Evolutionary conservation across 208 protist genomes (phyloP).

Genomic region (Borovskyia barvae): DNA sequence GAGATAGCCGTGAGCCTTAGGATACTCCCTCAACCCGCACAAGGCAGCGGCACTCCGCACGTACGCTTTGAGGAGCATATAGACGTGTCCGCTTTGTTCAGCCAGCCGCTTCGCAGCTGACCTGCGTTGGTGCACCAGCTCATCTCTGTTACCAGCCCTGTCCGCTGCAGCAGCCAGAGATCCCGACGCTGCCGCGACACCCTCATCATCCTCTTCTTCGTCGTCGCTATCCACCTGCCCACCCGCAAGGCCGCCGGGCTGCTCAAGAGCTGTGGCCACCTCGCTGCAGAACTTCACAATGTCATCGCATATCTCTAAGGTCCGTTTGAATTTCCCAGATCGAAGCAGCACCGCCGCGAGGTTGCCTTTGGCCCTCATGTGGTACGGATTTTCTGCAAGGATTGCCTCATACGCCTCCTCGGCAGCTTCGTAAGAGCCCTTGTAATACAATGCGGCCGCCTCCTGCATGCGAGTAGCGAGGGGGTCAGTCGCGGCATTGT

Average conservation of each 20-base stretch:
- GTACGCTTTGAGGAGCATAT: constrained; percentile 91
- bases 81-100: constrained; percentile 84
- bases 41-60: constrained; percentile 79
- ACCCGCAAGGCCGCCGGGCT: constrained; percentile 48
- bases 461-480: constrained; percentile 46
- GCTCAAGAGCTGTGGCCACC: constrained; percentile 79
- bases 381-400: constrained; percentile 49
- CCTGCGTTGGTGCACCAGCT: constrained; percentile 38
- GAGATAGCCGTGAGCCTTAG: constrained; percentile 62
- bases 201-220: constrained; percentile 75
- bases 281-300: constrained; percentile 79
- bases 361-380: constrained; percentile 73
- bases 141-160: constrained; percentile 26
- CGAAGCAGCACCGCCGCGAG: constrained; percentile 69
- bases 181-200: not conserved
- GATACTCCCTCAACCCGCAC: constrained; percentile 80
- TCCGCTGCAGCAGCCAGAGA: not conserved
- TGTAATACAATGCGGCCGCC: constrained; percentile 70
- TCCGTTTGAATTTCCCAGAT: constrained; percentile 61
- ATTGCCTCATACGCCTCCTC: constrained; percentile 65
- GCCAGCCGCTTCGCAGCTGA: constrained; percentile 60
- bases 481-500: constrained; percentile 17
- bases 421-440: constrained; percentile 40
- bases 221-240: constrained; percentile 73
- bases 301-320: constrained; percentile 57